Conservation (phyloP, 495 filamentous ascomycete species). For the Lasiosphaeris hirsuta region DNA sequence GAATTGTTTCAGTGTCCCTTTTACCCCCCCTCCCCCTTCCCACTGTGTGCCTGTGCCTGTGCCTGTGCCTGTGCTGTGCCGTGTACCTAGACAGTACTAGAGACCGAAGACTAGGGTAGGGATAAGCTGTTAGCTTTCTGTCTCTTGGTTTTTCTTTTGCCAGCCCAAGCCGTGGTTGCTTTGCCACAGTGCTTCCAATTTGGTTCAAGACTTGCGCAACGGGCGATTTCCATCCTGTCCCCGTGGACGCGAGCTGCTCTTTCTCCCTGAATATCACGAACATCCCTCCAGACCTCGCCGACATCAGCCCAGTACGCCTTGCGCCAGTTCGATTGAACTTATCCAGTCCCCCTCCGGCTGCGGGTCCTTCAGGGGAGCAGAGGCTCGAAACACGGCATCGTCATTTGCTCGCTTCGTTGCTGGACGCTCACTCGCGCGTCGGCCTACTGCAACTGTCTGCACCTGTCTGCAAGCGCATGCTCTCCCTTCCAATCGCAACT, state of each 20-base stretch:
- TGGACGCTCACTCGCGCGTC: not conserved
- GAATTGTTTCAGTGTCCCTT: conserved; percentile 14
- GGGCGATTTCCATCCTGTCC: too few relatives aligned
- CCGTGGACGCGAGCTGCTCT: too few relatives aligned
- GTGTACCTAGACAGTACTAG: too few relatives aligned
- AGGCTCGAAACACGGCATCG: too few relatives aligned
- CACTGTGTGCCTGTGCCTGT: not conserved
- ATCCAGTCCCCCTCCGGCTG: not conserved
- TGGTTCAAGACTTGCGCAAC: not conserved
- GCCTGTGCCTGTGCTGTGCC: not conserved
- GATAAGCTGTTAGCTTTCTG: not conserved
- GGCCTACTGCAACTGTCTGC: conserved; percentile 3
- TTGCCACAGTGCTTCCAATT: not conserved
- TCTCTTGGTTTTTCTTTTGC: conserved; percentile 4
- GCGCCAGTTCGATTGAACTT: not conserved
- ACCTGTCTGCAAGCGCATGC: conserved; percentile 12
- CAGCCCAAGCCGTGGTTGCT: not conserved
- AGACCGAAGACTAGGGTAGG: too few relatives aligned
- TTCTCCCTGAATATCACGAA: too few relatives aligned
- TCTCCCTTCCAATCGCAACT: conserved; percentile 10
- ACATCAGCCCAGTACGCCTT: too few relatives aligned
- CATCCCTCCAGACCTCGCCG: too few relatives aligned
- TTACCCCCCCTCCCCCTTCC: conserved; percentile 4
- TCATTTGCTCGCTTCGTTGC: not conserved
- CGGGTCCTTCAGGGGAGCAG: not conserved